A percentile compares a stretch with the other conserved stretches of the same genome.
Conservation (phyloP, 2,329 filamentous ascomycete species). For the Byssochlamys sp. region DNA sequence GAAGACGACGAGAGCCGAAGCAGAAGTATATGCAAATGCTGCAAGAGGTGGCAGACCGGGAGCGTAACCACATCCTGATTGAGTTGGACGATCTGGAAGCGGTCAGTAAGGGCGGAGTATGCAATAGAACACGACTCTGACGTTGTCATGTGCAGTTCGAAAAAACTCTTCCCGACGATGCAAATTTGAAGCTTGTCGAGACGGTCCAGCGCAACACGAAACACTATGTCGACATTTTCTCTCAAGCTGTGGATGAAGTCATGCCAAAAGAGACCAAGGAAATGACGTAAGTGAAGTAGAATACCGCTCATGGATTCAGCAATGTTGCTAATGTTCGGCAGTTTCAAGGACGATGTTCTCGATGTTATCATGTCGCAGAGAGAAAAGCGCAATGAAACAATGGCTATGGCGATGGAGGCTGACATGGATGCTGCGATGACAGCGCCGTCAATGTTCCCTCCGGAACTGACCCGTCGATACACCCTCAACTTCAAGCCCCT, state of each 20-base stretch:
- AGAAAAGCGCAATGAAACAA: conserved; percentile 70
- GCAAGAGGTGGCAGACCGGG: conserved; percentile 76
- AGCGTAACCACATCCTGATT: conserved; percentile 66
- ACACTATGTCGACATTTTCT: conserved; percentile 88
- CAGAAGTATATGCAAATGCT: conserved; percentile 82
- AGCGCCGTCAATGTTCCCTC: conserved; percentile 70
- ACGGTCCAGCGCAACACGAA: conserved; percentile 86
- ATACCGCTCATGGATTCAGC: not conserved
- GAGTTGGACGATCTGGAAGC: conserved; percentile 78
- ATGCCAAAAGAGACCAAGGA: conserved; percentile 72
- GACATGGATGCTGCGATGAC: conserved; percentile 53
- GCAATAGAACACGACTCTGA: not conserved
- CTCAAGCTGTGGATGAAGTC: conserved; percentile 74
- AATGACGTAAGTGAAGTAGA: conserved; percentile 52
- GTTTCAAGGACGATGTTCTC: conserved; percentile 93
- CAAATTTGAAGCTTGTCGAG: conserved; percentile 59
- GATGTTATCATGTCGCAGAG: conserved; percentile 94
- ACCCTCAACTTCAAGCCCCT: conserved; percentile 92
- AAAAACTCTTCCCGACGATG: conserved; percentile 55
- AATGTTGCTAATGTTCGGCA: conserved; percentile 27
- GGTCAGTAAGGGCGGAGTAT: conserved; percentile 38
- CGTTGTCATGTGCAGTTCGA: conserved; percentile 54
- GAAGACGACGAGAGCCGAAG: conserved; percentile 47
- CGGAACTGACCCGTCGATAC: conserved; percentile 85
- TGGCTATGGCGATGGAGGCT: conserved; percentile 57